These are phyloP conservation scores for Cochliopodium minus DNA, from an alignment of 208 protist species.

Conservation along the genomic window DNA sequence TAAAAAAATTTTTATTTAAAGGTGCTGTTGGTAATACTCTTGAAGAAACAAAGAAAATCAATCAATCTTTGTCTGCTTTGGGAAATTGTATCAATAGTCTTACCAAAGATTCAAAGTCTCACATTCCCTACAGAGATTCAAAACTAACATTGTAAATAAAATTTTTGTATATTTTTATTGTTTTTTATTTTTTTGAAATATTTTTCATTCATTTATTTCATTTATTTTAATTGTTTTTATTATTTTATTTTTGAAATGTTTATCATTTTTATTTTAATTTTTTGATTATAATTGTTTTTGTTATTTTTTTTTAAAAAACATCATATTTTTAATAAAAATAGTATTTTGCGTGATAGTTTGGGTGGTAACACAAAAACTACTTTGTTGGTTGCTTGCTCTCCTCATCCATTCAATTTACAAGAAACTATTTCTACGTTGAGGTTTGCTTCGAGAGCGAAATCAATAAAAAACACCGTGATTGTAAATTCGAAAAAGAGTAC, in stretches of 20 bases:
- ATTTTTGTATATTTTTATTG: no score
- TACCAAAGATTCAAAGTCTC: constrained; percentile 22
- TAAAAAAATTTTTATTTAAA: no score
- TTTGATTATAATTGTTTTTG: no score
- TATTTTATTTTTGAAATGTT: no score
- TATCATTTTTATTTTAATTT: no score
- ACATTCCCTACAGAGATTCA: constrained; percentile 35
- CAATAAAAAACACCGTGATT: neutral
- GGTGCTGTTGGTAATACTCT: constrained; percentile 44
- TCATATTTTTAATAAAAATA: no score
- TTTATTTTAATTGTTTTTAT: no score
- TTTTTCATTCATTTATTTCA: no score
- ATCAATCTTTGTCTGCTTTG: constrained; percentile 39
- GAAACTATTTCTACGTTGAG: constrained; percentile 20
- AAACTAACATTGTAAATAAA: no score
- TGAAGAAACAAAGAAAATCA: constrained; percentile 47
- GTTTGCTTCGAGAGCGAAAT: constrained; percentile 3
- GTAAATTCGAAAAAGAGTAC: neutral
- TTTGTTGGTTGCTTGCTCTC: constrained; percentile 23
- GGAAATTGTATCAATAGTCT: constrained; percentile 50
- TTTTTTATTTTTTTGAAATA: no score
- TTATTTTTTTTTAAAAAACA: no score
- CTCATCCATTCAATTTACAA: constrained; percentile 18
- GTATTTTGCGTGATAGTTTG: constrained; percentile 32
- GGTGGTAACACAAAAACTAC: constrained; percentile 41